Conservation (phyloP, 805 yeast species). For the Suhomyces canberraensis region DNA sequence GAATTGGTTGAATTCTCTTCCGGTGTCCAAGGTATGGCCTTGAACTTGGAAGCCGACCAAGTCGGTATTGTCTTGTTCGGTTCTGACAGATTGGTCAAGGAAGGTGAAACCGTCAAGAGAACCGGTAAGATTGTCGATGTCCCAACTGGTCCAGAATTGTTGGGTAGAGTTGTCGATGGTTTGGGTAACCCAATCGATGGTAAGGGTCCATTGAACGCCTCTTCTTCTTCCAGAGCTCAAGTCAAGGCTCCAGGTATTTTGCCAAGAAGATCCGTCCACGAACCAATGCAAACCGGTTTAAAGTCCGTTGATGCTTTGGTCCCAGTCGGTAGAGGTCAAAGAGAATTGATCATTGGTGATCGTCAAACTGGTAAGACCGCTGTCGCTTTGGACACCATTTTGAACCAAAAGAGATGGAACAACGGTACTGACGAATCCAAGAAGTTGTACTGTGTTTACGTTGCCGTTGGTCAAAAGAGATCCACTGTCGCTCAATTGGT, state of each 20-base stretch:
- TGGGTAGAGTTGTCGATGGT: conserved; percentile 99
- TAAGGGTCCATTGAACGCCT: conserved; percentile 94
- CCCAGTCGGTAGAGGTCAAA: conserved; percentile 99
- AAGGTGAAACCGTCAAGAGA: conserved; percentile 99
- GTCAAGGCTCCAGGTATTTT: conserved; percentile 99
- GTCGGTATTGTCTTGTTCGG: conserved; percentile 99
- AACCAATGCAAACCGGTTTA: conserved; percentile 99
- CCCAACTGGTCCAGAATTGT: conserved; percentile 95
- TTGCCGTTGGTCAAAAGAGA: conserved; percentile 99
- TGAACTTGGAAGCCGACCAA: conserved; percentile 99
- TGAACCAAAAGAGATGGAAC: conserved; percentile 99
- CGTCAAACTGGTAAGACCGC: conserved; percentile 99
- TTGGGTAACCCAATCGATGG: conserved; percentile 99
- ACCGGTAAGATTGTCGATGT: conserved; percentile 99
- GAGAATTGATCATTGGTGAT: conserved; percentile 99
- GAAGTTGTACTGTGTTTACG: conserved; percentile 99
- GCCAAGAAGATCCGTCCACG: conserved; percentile 97
- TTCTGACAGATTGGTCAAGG: conserved; percentile 97
- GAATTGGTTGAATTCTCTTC: conserved; percentile 99
- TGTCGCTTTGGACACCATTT: conserved; percentile 96
- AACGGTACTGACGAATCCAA: conserved; percentile 89
- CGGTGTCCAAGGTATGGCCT: conserved; percentile 99
- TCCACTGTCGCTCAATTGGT: conserved; percentile 99
- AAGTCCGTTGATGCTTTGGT: conserved; percentile 98
- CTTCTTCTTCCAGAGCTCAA: conserved; percentile 89